phyloP scores from a whole-genome alignment of 345 rosid genomes.

The Hibiscus mutabilis region DNA sequence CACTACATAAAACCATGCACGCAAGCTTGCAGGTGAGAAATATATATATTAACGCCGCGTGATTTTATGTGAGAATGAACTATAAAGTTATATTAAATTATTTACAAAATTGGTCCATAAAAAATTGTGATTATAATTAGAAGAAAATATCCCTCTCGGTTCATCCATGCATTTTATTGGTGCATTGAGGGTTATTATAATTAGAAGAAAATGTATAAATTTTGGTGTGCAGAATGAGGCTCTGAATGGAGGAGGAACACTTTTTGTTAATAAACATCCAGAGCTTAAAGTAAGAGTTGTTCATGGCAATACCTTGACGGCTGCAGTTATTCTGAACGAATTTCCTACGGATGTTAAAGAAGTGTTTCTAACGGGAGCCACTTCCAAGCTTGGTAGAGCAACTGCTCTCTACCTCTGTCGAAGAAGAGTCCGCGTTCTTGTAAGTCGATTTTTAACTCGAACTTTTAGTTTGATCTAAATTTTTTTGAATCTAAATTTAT shows the following conservation, averaged over 20 bases:
- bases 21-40: no score
- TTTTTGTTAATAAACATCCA: slow-evolving; percentile 78
- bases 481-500: no score
- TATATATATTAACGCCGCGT: no score
- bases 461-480: no score
- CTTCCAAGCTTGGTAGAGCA: slow-evolving; percentile 98
- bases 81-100: no score
- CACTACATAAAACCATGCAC: not conserved
- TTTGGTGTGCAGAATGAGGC: slow-evolving; percentile 72
- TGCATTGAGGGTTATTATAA: no score
- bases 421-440: slow-evolving; percentile 71
- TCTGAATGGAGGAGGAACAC: slow-evolving; percentile 87
- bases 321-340: slow-evolving; percentile 86
- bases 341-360: slow-evolving; percentile 62
- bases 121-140: no score
- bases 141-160: no score
- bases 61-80: no score
- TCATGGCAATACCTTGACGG: slow-evolving; percentile 96
- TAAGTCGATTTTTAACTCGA: slow-evolving; percentile 29
- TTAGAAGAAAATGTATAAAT: no score
- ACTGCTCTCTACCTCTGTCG: slow-evolving; percentile 92
- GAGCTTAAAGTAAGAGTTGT: slow-evolving; percentile 78
- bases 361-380: slow-evolving; percentile 91
- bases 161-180: no score
- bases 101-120: no score